phyloP scores from a whole-genome alignment of 2,329 filamentous ascomycete species.

The Aspergillus versicolor region DNA sequence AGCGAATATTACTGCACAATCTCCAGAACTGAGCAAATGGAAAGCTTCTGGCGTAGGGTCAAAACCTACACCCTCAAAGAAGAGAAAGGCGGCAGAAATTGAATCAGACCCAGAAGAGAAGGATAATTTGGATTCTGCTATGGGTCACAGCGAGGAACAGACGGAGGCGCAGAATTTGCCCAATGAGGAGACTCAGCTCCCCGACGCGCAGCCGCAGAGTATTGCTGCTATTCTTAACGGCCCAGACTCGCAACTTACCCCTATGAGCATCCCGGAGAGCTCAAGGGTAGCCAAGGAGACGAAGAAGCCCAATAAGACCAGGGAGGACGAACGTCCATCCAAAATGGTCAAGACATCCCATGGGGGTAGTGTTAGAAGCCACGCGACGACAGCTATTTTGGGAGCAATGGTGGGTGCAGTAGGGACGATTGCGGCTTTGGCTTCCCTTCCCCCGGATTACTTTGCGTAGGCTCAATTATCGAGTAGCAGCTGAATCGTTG shows the following conservation, averaged over 20 bases:
- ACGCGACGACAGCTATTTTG: slow-evolving; percentile 40
- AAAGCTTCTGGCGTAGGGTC: not conserved
- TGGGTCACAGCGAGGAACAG: not conserved
- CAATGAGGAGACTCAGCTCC: slow-evolving; percentile 12
- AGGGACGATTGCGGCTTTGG: slow-evolving; percentile 41
- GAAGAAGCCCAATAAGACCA: slow-evolving; percentile 14
- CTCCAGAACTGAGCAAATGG: not conserved
- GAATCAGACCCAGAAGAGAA: slow-evolving; percentile 11
- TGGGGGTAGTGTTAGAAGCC: slow-evolving; percentile 28
- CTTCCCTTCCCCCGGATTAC: slow-evolving; percentile 44
- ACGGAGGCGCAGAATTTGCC: not conserved
- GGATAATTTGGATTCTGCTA: not conserved
- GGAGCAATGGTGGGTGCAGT: slow-evolving; percentile 44
- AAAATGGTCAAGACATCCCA: slow-evolving; percentile 31
- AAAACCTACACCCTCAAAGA: slow-evolving; percentile 9
- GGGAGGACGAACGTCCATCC: slow-evolving; percentile 21
- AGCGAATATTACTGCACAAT: not conserved
- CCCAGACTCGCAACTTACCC: slow-evolving; percentile 4
- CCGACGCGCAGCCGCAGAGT: slow-evolving; percentile 28
- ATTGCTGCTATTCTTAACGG: slow-evolving; percentile 11
- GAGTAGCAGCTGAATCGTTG: not conserved
- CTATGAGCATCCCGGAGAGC: slow-evolving; percentile 6
- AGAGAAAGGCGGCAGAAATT: slow-evolving; percentile 34
- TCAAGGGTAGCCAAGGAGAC: slow-evolving; percentile 13
- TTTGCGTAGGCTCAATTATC: slow-evolving; percentile 30